A percentile compares a stretch with the other conserved stretches of the same genome.
phyloP scores from a whole-genome alignment of 306 rosid species.

The Sophora flavescens region DNA sequence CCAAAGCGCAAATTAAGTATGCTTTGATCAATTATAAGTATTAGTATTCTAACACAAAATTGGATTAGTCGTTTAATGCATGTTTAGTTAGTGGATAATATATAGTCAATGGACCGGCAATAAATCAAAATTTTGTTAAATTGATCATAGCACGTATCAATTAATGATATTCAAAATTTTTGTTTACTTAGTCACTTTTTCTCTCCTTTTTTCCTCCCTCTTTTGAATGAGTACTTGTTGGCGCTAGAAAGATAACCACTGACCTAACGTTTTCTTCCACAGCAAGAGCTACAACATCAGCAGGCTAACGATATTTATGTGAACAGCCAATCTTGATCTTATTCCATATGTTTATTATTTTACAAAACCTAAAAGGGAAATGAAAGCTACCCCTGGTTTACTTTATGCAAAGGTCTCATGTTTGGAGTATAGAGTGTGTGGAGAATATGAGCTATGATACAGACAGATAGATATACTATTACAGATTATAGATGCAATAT shows the following conservation, averaged over 20 bases:
- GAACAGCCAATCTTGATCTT: neutral
- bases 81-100: neutral
- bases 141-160: neutral
- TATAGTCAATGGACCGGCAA: neutral
- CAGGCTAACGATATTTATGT: neutral
- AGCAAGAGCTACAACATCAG: neutral
- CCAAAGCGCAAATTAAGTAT: too few relatives aligned
- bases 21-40: neutral
- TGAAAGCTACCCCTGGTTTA: constrained; percentile 14
- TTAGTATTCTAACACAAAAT: neutral
- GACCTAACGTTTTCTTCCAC: neutral
- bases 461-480: neutral
- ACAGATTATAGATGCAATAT: neutral
- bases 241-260: neutral
- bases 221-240: neutral
- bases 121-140: neutral
- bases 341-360: neutral
- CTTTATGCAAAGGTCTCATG: constrained; percentile 10
- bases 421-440: neutral
- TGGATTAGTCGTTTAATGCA: neutral
- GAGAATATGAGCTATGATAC: neutral
- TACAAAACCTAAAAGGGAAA: neutral
- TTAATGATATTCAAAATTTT: neutral
- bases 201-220: neutral
- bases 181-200: neutral